Evolutionary conservation across 192 early-diverging fungal genomes (phyloP).

Genomic region (Coemansia sp.): DNA sequence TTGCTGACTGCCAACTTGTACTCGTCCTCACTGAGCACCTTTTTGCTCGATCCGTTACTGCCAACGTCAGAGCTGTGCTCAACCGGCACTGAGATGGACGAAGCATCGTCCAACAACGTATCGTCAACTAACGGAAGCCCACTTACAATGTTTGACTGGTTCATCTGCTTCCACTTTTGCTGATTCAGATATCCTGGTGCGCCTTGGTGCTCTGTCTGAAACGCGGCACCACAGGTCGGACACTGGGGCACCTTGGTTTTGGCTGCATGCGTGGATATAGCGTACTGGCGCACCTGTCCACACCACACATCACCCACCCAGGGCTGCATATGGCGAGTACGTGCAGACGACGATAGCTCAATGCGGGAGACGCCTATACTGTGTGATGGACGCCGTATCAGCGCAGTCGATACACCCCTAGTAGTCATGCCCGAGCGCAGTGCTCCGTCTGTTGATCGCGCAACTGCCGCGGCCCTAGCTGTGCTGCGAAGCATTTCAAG

Average conservation of each 20-base stretch:
- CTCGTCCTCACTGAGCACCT: slow-evolving; percentile 46
- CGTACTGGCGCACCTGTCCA: slow-evolving; percentile 8
- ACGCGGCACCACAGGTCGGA: slow-evolving; percentile 68
- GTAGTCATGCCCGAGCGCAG: background rate
- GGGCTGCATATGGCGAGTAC: background rate
- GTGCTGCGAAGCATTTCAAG: background rate
- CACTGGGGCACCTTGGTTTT: slow-evolving; percentile 52
- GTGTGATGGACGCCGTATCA: no score
- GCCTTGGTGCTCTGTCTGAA: slow-evolving; percentile 50
- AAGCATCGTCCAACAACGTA: background rate
- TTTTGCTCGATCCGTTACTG: background rate
- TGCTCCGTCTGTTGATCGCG: background rate
- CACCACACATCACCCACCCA: background rate
- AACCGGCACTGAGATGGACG: slow-evolving; percentile 9
- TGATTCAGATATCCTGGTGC: slow-evolving; percentile 59
- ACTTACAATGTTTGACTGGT: slow-evolving; percentile 46
- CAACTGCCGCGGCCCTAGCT: background rate
- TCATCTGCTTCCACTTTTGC: slow-evolving; percentile 40
- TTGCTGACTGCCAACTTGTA: slow-evolving; percentile 30
- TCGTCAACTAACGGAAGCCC: slow-evolving; percentile 8
- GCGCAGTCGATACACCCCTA: background rate
- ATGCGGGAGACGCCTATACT: background rate
- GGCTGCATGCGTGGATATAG: slow-evolving; percentile 17
- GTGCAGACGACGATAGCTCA: background rate
- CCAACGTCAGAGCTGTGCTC: background rate